phyloP scores from a whole-genome alignment of 768 basidiomycete species.

The Boletales sp. region DNA sequence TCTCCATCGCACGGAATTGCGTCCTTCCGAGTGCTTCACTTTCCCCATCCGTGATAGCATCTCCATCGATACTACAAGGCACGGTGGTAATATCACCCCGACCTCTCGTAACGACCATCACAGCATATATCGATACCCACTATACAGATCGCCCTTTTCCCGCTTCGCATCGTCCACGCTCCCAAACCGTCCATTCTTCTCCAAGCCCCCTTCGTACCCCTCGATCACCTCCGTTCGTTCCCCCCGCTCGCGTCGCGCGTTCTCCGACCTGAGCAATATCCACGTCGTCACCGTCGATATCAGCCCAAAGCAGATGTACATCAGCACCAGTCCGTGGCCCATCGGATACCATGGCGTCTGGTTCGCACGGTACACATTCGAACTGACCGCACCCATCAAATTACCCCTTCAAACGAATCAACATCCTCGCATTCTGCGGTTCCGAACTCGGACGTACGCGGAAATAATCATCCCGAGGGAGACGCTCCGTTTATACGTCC shows the following conservation, averaged over 20 bases:
- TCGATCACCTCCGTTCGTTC: conserved; percentile 65
- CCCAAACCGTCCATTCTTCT: conserved; percentile 54
- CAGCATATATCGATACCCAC: conserved; percentile 67
- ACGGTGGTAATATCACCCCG: too few species aligned
- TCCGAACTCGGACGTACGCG: conserved; percentile 38
- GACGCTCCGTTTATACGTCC: conserved; percentile 72
- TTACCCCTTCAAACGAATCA: conserved; percentile 47
- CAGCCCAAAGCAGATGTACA: conserved; percentile 68
- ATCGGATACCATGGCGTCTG: conserved; percentile 69
- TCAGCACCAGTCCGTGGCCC: conserved; percentile 59
- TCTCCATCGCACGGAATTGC: too few species aligned
- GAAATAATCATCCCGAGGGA: conserved; percentile 67
- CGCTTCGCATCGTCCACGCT: conserved; percentile 62
- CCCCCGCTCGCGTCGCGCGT: conserved; percentile 61
- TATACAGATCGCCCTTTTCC: conserved; percentile 73
- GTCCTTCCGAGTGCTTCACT: too few species aligned
- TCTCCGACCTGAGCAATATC: conserved; percentile 52
- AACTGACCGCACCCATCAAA: conserved; percentile 72
- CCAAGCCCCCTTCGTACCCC: conserved; percentile 31
- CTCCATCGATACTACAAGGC: too few species aligned
- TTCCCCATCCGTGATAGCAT: too few species aligned
- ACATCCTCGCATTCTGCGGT: not conserved
- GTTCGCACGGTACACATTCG: conserved; percentile 68
- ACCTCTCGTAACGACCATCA: conserved; percentile 26
- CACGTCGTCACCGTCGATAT: conserved; percentile 42